These are phyloP conservation scores for Fusarium sp. DNA, from an alignment of 2,329 filamentous ascomycete species.

Conservation along the genomic window DNA sequence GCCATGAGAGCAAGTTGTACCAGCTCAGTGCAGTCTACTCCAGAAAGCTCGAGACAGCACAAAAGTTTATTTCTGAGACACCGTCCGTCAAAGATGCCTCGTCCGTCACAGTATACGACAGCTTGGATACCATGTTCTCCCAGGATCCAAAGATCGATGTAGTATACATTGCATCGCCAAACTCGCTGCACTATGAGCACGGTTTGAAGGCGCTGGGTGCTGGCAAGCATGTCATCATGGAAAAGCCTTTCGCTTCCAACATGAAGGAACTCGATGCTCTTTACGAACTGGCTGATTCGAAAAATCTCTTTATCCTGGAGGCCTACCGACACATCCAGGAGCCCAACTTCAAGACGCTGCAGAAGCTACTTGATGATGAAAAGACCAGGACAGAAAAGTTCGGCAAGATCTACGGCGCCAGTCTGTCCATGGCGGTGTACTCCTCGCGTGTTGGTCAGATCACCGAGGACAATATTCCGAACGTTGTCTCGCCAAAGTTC, in stretches of 20 bases:
- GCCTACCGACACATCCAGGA: constrained; percentile 42
- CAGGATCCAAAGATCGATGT: constrained; percentile 12
- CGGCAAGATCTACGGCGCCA: constrained; percentile 31
- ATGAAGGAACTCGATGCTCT: constrained; percentile 24
- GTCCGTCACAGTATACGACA: constrained; percentile 17
- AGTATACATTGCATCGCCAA: constrained; percentile 41
- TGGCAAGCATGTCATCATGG: constrained; percentile 37
- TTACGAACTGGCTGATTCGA: constrained; percentile 35
- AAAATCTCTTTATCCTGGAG: constrained; percentile 26
- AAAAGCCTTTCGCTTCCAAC: constrained; percentile 41
- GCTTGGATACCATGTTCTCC: constrained; percentile 28
- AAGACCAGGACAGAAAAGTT: constrained; percentile 25
- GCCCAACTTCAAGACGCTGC: constrained; percentile 39
- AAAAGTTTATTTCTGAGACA: constrained; percentile 26
- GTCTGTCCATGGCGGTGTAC: constrained; percentile 34
- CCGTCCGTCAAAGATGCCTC: constrained; percentile 28
- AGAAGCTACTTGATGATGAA: constrained; percentile 30
- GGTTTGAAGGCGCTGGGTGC: constrained; percentile 23
- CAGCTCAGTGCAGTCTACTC: constrained; percentile 34
- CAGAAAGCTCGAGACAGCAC: constrained; percentile 34
- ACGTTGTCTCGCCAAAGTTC: constrained; percentile 35
- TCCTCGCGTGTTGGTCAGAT: constrained; percentile 22
- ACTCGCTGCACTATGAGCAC: constrained; percentile 38
- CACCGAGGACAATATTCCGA: constrained; percentile 25
- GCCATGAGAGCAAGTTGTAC: constrained; percentile 35